Evolutionary conservation across 192 early-diverging fungal genomes (phyloP).

Genomic region (Podila minutissima): DNA sequence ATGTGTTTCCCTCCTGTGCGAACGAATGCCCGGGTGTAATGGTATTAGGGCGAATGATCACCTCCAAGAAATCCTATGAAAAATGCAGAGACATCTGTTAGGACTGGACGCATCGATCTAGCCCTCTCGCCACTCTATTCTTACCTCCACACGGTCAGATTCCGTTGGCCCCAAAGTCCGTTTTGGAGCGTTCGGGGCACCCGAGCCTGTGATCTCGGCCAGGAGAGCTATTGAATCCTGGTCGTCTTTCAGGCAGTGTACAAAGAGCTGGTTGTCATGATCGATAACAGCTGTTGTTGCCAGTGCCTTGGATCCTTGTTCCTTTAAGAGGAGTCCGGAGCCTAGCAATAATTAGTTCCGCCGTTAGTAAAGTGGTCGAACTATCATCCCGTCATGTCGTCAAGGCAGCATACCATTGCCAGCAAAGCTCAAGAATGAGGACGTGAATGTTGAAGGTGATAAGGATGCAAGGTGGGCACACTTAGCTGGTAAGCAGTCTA

Average conservation of each 20-base stretch:
- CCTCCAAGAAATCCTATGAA: conserved; percentile 32
- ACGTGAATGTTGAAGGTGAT: conserved; percentile 8
- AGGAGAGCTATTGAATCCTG: not conserved
- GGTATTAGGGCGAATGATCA: conserved; percentile 24
- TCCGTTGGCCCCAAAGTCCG: not conserved
- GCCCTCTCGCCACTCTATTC: not conserved
- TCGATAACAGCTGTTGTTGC: conserved; percentile 19
- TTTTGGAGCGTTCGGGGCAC: not conserved
- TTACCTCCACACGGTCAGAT: not conserved
- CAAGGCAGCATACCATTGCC: not conserved
- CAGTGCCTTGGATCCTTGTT: not conserved
- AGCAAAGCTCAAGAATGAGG: not conserved
- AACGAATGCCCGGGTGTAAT: conserved; percentile 11
- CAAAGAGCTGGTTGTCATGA: conserved; percentile 25
- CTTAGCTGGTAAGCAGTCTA: conserved; percentile 24
- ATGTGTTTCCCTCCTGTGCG: conserved; percentile 16
- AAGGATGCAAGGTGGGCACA: conserved; percentile 26
- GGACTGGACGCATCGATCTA: not conserved
- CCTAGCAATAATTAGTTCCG: not conserved
- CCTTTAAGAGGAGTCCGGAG: conserved; percentile 9
- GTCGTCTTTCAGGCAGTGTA: conserved; percentile 20
- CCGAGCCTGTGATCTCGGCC: not conserved
- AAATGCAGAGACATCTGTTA: not conserved
- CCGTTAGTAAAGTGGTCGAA: not conserved
- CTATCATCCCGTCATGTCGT: not conserved